Conservation (phyloP, 2,329 filamentous ascomycete genomes). For the Hortaea werneckii region DNA sequence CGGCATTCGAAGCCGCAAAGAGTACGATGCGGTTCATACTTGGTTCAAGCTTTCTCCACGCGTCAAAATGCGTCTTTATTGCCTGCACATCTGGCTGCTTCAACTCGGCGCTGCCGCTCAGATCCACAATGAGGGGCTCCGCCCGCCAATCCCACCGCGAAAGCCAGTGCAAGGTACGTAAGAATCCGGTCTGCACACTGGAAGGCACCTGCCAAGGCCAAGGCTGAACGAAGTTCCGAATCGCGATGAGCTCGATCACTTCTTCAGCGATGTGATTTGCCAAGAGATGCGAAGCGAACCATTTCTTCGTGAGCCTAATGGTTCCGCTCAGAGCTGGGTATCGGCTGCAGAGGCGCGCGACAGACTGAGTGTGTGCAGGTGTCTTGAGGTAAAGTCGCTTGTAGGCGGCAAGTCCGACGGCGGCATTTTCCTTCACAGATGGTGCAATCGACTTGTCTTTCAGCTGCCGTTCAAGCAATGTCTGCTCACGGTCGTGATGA, state of each 20-base stretch:
- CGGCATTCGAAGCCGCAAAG: conserved; percentile 70
- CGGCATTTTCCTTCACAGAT: conserved; percentile 56
- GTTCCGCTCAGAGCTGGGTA: conserved; percentile 70
- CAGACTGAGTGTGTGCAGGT: conserved; percentile 70
- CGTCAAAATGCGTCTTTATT: conserved; percentile 62
- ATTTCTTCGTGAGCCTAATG: conserved; percentile 76
- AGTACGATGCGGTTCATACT: conserved; percentile 74
- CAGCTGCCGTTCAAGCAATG: conserved; percentile 65
- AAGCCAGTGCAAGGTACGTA: conserved; percentile 69
- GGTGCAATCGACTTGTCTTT: conserved; percentile 62
- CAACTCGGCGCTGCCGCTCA: conserved; percentile 42
- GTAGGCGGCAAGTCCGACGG: conserved; percentile 58
- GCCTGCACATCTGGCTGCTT: conserved; percentile 49
- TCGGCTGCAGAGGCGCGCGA: conserved; percentile 70
- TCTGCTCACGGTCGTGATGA: conserved; percentile 77
- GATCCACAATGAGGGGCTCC: conserved; percentile 71
- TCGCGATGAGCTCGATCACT: conserved; percentile 72
- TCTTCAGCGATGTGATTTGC: conserved; percentile 65
- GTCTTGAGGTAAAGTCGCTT: conserved; percentile 61
- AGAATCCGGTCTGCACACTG: conserved; percentile 67
- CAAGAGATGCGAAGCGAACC: conserved; percentile 80
- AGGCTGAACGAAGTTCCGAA: conserved; percentile 68
- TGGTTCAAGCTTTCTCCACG: conserved; percentile 81
- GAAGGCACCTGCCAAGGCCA: conserved; percentile 72
- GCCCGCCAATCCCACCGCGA: conserved; percentile 86